Evolutionary conservation across 2,329 filamentous ascomycete species (phyloP).

Genomic region (Venturia nashicola): DNA sequence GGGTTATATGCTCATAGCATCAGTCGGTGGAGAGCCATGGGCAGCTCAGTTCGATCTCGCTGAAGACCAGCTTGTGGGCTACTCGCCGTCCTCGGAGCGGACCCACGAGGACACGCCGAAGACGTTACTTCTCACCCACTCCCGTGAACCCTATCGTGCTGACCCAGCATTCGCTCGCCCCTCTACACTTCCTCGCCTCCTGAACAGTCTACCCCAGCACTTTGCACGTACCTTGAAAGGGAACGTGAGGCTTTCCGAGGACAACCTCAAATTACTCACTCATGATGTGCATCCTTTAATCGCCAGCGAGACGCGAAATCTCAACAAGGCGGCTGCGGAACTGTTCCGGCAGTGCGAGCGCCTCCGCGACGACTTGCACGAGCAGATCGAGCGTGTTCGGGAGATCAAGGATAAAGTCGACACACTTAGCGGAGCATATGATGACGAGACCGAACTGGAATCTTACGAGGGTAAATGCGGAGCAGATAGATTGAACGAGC

Average conservation of each 20-base stretch:
- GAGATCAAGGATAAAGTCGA: constrained; percentile 57
- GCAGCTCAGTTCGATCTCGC: constrained; percentile 41
- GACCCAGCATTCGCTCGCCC: constrained; percentile 46
- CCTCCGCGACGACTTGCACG: constrained; percentile 53
- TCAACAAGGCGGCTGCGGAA: constrained; percentile 59
- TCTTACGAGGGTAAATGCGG: constrained; percentile 34
- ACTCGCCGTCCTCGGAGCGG: constrained; percentile 10
- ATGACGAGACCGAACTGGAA: constrained; percentile 33
- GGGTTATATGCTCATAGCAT: constrained; percentile 38
- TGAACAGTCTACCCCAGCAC: background rate
- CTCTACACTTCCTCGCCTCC: constrained; percentile 1
- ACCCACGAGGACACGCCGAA: constrained; percentile 17
- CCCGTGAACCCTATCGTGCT: constrained; percentile 55
- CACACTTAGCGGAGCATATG: constrained; percentile 46
- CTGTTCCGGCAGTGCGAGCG: constrained; percentile 60
- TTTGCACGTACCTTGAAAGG: constrained; percentile 38
- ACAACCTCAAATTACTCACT: constrained; percentile 59
- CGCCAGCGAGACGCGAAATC: constrained; percentile 53
- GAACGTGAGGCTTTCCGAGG: constrained; percentile 56
- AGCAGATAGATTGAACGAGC: constrained; percentile 44
- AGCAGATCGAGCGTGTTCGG: constrained; percentile 54
- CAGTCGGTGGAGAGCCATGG: constrained; percentile 33
- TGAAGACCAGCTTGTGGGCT: constrained; percentile 14
- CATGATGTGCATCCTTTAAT: constrained; percentile 56
- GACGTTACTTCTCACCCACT: constrained; percentile 42